Conservation (phyloP, 176 grass and related monocot genomes). For the Triticum aestivum region DNA sequence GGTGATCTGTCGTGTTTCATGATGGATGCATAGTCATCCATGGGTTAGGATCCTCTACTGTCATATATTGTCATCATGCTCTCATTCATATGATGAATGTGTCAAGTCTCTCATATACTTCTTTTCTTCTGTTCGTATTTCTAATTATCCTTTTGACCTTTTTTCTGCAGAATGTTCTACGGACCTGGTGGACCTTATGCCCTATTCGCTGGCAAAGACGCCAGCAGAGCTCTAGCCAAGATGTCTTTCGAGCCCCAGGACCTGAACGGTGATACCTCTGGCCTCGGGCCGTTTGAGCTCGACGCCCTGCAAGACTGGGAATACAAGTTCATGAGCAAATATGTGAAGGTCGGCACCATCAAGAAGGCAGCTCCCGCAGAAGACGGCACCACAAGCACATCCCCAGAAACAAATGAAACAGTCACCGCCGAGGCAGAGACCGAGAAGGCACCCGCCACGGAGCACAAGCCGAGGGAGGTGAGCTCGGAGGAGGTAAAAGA, state of each 20-base stretch:
- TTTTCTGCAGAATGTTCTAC: conserved; percentile 82
- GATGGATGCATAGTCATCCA: conserved; percentile 16
- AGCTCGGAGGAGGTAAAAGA: conserved; percentile 14
- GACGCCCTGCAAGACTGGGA: conserved; percentile 91
- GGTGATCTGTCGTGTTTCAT: neutral
- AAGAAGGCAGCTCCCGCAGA: conserved; percentile 49
- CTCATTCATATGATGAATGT: neutral
- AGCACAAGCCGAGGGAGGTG: conserved; percentile 22
- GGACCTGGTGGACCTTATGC: conserved; percentile 91
- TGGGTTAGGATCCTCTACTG: neutral
- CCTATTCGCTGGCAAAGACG: conserved; percentile 81
- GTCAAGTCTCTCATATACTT: neutral
- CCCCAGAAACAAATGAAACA: conserved; percentile 32
- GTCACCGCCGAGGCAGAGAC: neutral
- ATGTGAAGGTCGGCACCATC: conserved; percentile 81
- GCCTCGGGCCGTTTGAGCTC: conserved; percentile 82
- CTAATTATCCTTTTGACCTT: neutral
- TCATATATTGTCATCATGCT: neutral
- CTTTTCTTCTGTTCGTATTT: neutral
- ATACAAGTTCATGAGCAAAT: conserved; percentile 96
- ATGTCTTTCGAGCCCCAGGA: conserved; percentile 87
- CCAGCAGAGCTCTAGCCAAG: conserved; percentile 82
- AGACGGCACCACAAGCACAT: conserved; percentile 29
- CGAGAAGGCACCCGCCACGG: neutral
- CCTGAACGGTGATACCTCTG: conserved; percentile 65